Evolutionary conservation across 139 green algal genomes (phyloP).

Genomic region (Chlorella sp.): DNA sequence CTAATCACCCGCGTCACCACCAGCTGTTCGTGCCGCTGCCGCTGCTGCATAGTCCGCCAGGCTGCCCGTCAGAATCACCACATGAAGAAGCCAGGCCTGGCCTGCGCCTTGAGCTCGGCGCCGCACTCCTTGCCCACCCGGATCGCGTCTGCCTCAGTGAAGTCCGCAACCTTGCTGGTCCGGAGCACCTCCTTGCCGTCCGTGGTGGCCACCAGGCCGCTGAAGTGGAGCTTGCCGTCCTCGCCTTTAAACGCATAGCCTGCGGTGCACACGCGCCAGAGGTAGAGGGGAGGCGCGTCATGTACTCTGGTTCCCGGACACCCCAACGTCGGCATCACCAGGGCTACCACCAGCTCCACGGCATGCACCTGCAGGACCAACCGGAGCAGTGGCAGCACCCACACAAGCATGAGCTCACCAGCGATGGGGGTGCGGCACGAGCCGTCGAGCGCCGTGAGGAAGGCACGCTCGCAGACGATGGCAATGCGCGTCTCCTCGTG

Average conservation of each 20-base stretch:
- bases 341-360: too few species aligned
- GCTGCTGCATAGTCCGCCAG: not conserved
- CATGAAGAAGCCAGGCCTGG: constrained; percentile 72
- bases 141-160: constrained; percentile 51
- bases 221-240: constrained; percentile 75
- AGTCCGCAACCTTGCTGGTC: constrained; percentile 44
- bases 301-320: too few species aligned
- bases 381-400: too few species aligned
- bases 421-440: constrained; percentile 98
- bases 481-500: constrained; percentile 96
- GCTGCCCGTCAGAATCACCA: too few species aligned
- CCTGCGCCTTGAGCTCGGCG: constrained; percentile 70
- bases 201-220: constrained; percentile 81
- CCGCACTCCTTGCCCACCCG: constrained; percentile 65
- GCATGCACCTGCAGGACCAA: too few species aligned
- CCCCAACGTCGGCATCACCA: too few species aligned
- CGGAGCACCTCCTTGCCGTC: constrained; percentile 82
- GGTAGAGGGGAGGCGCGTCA: too few species aligned
- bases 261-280: too few species aligned
- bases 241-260: constrained; percentile 42
- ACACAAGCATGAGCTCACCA: too few species aligned
- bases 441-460: constrained; percentile 93
- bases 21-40: too few species aligned
- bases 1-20: too few species aligned
- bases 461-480: constrained; percentile 89